These are phyloP conservation scores for Coniosporium apollinis DNA, from an alignment of 495 filamentous ascomycete species.

Conservation along the genomic window DNA sequence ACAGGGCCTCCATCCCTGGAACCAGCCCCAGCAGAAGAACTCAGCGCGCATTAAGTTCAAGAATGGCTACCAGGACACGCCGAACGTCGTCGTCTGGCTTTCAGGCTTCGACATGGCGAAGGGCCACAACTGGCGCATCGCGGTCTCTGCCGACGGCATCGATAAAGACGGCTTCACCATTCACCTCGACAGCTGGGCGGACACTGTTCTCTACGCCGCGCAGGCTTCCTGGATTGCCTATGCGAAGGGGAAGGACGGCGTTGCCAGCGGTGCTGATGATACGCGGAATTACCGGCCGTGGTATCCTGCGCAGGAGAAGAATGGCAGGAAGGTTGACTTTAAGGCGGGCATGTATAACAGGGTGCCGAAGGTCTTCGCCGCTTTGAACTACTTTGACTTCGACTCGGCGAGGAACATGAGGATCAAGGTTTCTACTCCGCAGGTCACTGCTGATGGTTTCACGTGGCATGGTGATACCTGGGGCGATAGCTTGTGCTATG, in stretches of 20 bases:
- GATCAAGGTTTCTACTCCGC: not conserved
- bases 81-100: not conserved
- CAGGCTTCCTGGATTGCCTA: not conserved
- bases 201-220: not conserved
- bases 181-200: not conserved
- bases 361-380: not conserved
- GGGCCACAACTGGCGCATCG: not conserved
- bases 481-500: not conserved
- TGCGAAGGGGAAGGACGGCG: not conserved
- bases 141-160: not conserved
- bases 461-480: not conserved
- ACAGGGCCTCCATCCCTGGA: not conserved
- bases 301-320: not conserved
- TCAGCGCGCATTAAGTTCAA: not conserved
- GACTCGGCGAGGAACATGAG: not conserved
- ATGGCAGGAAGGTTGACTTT: not conserved
- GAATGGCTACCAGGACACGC: not conserved
- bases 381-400: not conserved
- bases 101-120: not conserved
- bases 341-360: not conserved
- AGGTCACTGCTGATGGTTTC: not conserved
- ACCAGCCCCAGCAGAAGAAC: not conserved
- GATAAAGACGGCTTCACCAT: not conserved
- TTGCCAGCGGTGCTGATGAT: too few relatives aligned
- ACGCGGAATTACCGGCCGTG: too few relatives aligned